A percentile compares a stretch with the other conserved stretches of the same genome.
phyloP scores from a whole-genome alignment of 169 alveolate genomes.

The Cryptosporidium bovis region DNA sequence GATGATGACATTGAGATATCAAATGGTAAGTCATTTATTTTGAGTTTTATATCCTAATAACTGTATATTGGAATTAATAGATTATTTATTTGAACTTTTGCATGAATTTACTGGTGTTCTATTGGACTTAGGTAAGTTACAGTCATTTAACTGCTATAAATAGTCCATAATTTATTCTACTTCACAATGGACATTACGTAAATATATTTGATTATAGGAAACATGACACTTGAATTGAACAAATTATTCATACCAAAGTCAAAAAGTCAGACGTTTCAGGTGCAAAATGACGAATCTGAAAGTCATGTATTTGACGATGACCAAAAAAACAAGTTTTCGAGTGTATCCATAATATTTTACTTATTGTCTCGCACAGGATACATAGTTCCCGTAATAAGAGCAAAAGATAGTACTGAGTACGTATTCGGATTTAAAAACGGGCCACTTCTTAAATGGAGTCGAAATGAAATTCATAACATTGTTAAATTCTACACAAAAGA shows the following conservation, averaged over 20 bases:
- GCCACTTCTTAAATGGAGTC: slow-evolving; percentile 52
- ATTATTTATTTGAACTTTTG: slow-evolving; percentile 36
- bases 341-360: slow-evolving; percentile 20
- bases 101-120: slow-evolving; percentile 30
- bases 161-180: no score
- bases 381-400: slow-evolving; percentile 11
- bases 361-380: slow-evolving; percentile 35
- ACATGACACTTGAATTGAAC: slow-evolving; percentile 1
- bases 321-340: background rate
- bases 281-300: background rate
- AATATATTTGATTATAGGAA: background rate
- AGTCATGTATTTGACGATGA: background rate
- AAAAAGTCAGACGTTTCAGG: background rate
- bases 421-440: slow-evolving; percentile 57
- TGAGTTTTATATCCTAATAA: background rate
- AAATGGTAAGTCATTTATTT: slow-evolving; percentile 4
- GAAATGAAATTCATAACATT: background rate
- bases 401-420: background rate
- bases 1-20: slow-evolving; percentile 43
- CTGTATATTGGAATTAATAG: slow-evolving; percentile 5
- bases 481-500: no score
- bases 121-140: slow-evolving; percentile 23
- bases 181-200: background rate
- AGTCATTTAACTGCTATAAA: background rate
- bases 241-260: slow-evolving; percentile 11